Evolutionary conservation across 2,329 filamentous ascomycete species (phyloP), one percentile per base, ranked within the genome.

Genomic region (Emergomyces africanus): DNA sequence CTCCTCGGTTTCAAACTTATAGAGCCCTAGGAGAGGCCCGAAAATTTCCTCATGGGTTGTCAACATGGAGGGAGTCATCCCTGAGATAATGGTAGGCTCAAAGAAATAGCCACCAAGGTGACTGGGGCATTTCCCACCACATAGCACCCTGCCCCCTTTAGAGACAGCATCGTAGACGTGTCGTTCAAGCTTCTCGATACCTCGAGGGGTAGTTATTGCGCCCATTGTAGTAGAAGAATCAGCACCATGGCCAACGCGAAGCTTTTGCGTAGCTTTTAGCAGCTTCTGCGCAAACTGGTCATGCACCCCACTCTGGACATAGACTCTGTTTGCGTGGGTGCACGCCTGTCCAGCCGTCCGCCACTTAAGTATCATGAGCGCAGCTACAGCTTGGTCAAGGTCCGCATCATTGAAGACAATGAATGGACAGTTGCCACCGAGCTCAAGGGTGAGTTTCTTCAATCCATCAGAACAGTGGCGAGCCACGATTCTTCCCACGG

Each of bases 211-310:
- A 33, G 49, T 51, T 28, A 51, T 48, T 15, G 44, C 44, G 4
- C 69, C 69, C 57, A 69, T 66, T 2, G 69, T 71, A 14, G 67
- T 65, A 28, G 63, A 64, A 46, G 65, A 64, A 49, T 70, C 68
- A 60, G 67, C 67, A 18, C 68, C 69, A 55, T 64, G 64, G 28
- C 69, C 69, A 30, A 71, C 62, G 28, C 69, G 66, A 60, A 71
- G 69, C 14, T 62, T 59, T 41, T 66, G 65, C 59, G 83, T 73
- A 49, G 72, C 68, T 25, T 71, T 71, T 3, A 78, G 72, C 54
- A 85, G 82, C 15, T 73, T 65, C 0, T 68, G 62, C 0, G 81
- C 78, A 20, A 83, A 77, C 15, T 72, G 61, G 56, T 76, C 71
- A 59, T 73, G 71, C 35, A 75, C 71, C 8, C 69, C 69, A 25